Evolutionary conservation across 306 rosid species (phyloP), one percentile per base, ranked within the genome.

Genomic region (Vachellia collinsii): DNA sequence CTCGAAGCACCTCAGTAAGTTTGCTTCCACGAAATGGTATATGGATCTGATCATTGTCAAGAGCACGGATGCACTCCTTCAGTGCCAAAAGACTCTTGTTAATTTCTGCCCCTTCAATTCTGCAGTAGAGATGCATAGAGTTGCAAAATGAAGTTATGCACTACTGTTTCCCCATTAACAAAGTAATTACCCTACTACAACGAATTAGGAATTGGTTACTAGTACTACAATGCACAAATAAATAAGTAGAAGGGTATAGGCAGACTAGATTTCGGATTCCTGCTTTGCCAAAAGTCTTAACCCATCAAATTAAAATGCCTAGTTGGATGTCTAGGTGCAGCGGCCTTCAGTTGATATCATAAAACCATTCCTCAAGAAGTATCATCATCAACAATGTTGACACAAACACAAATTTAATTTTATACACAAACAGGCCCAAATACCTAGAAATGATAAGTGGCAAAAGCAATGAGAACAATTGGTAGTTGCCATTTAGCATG

Each of bases 1-100:
- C 99, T 58, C 99, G 99, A 9, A 94, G 99, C 54, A 94, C 99
- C 90, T 94, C 97, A 36, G 99, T 94, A 67, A 94, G 99, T 86
- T 94, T 94, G 88, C 99, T 94, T 87, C 99, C 99, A 41, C 99
- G 95, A 69, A 94, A 94, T 65, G 97, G 97, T 78, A 93, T 93
- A 70, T 94, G 99, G 87, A 94, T 90, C 89, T 94, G 99, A 59
- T 94, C 99, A 79, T 93, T 94, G 89, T 94, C 99, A 89, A 94
- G 84, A 75, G 97, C 99, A 79, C 97, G 97, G 25, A 94, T 94
- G 85, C 99, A 94, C 85, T 94, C 99, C 88, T 94, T 94, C 73
- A 93, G 88, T 37, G 97, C 99, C 88, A 94, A 87, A 89, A 94
- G 99, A 80, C 97, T 93, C 88, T 93, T 94, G 83, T 94, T 94